These are phyloP conservation scores for Coemansia sp. DNA, from an alignment of 192 early-diverging fungal species.

Conservation along the genomic window DNA sequence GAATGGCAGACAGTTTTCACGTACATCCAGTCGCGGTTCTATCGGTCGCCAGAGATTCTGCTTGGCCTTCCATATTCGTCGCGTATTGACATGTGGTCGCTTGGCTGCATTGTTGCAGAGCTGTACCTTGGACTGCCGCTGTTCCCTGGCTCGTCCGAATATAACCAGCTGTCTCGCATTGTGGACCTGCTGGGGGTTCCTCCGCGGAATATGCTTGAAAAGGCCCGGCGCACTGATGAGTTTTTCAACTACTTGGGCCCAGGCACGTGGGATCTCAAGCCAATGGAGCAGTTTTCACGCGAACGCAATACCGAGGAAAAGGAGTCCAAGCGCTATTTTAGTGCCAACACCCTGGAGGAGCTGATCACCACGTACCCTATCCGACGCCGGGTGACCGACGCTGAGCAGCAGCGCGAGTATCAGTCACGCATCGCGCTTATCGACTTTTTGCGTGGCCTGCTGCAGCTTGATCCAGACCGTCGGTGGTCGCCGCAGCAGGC, in stretches of 20 bases:
- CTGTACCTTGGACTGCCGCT: slow-evolving; percentile 92
- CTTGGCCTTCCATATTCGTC: slow-evolving; percentile 90
- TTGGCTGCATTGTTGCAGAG: slow-evolving; percentile 97
- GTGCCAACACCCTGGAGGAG: slow-evolving; percentile 80
- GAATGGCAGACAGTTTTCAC: slow-evolving; percentile 94
- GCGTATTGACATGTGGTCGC: slow-evolving; percentile 97
- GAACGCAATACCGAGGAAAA: slow-evolving; percentile 85
- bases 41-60: slow-evolving; percentile 92
- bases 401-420: slow-evolving; percentile 52
- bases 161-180: slow-evolving; percentile 92
- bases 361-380: slow-evolving; percentile 86
- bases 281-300: slow-evolving; percentile 74
- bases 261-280: slow-evolving; percentile 66
- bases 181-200: slow-evolving; percentile 90
- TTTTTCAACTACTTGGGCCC: slow-evolving; percentile 76
- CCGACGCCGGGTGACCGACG: slow-evolving; percentile 54
- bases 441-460: slow-evolving; percentile 89
- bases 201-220: slow-evolving; percentile 90
- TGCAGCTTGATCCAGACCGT: slow-evolving; percentile 87
- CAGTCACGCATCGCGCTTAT: slow-evolving; percentile 69
- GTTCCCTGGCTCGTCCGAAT: slow-evolving; percentile 94
- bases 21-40: slow-evolving; percentile 98
- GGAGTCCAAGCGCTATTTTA: slow-evolving; percentile 90
- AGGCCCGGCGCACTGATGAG: slow-evolving; percentile 79
- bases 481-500: slow-evolving; percentile 97